phyloP scores from a whole-genome alignment of 2,329 filamentous ascomycete species.

The Pseudogymnoascus sp. region DNA sequence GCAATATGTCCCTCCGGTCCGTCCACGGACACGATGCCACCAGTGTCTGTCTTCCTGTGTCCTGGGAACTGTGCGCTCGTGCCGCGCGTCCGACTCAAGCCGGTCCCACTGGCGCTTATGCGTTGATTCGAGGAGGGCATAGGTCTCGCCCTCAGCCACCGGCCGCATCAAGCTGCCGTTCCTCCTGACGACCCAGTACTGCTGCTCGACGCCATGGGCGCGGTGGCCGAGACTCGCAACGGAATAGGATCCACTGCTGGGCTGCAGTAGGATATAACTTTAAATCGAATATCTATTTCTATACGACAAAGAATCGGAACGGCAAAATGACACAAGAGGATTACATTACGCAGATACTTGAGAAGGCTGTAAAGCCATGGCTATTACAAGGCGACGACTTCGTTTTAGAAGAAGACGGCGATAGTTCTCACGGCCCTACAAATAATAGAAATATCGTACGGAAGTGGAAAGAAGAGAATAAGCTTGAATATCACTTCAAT shows the following conservation, averaged over 20 bases:
- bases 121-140: background rate
- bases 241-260: background rate
- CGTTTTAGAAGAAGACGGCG: background rate
- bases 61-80: no score
- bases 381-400: background rate
- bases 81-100: no score
- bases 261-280: background rate
- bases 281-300: no score
- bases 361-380: background rate
- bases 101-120: no score
- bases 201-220: conserved; percentile 2
- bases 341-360: background rate
- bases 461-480: background rate
- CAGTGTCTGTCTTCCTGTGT: no score
- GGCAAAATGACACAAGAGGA: no score
- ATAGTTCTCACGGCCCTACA: background rate
- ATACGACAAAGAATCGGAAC: no score
- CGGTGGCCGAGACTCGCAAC: background rate
- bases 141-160: background rate
- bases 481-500: background rate
- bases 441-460: background rate
- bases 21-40: conserved; percentile 6
- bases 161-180: background rate
- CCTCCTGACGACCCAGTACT: conserved; percentile 11
- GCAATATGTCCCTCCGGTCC: no score